Base-by-base conservation (phyloP, 129 eudicot genomes). In the Lonicera japonica region DNA sequence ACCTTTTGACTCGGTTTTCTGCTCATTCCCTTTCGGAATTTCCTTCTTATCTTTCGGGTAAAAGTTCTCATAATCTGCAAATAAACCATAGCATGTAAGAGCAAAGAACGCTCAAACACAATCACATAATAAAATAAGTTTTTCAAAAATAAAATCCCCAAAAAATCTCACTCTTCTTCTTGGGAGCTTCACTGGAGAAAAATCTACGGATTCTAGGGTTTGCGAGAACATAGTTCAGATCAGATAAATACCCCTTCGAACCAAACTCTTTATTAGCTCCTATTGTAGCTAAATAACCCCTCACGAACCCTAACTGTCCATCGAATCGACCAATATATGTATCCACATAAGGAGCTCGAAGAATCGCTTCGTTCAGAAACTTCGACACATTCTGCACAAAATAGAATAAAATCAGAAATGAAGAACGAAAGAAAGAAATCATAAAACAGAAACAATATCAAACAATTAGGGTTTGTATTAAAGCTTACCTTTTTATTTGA, bases 1-100 rank as follows among this genome's bases (percentile, higher is more conserved):
- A 86, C 97, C 97, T 84, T 86, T 90, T 4, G 97, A 83, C 57
- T 80, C 94, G 11, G 97, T 70, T 70, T 87, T 91, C 78, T 91
- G 88, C 39, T 73, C 84, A 58, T 82, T 70, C 54, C 64, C 77
- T 61, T 92, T 92, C 1, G 96, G 98, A 23, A 71, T 72, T 71
- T 87, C 95, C 86, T 87, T 87, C 86, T 92, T 87, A 5, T 76
- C 80, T 67, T 87, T 91, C 16, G 98, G 96, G 45, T 68, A 79
- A 23, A 77, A 91, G 64, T 91, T 87, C 75, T 87, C 98, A 69
- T 79, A 91, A 75, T 91, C 98, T 91, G 77, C 39, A 77, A 58
- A 70, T 29, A 66, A 23, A 61, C 38, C 58, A 34, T 23, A 18
- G 4, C 16, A 58, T 25, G 61, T 23, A 46, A 4, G 13, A 57